Percentiles rank a stretch among this genome's conserved stretches.
Evolutionary conservation across 768 basidiomycete species (phyloP).

Genomic region (Stropharia rugosoannulata): DNA sequence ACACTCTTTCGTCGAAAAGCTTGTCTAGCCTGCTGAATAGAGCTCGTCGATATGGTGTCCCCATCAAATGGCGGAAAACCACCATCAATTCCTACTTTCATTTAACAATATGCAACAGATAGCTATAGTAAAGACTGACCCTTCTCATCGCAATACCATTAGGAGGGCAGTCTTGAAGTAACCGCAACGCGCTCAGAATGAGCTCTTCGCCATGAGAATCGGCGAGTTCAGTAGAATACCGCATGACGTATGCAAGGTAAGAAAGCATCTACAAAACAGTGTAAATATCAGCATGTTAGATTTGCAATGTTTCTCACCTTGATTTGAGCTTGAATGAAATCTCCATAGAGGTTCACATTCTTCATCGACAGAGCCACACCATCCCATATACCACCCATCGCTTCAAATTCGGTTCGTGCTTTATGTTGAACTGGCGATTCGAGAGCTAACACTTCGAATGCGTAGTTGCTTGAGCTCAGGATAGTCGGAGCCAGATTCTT

Average conservation of each 20-base stretch:
- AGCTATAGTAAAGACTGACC: slow-evolving; percentile 36
- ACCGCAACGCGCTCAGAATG: slow-evolving; percentile 76
- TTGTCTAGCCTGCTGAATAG: slow-evolving; percentile 85
- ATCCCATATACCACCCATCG: slow-evolving; percentile 79
- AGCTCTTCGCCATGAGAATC: slow-evolving; percentile 80
- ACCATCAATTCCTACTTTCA: slow-evolving; percentile 79
- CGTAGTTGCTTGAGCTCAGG: slow-evolving; percentile 69
- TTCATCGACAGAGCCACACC: slow-evolving; percentile 77
- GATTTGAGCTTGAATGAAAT: slow-evolving; percentile 86
- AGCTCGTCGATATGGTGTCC: slow-evolving; percentile 72
- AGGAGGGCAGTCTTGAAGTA: slow-evolving; percentile 91
- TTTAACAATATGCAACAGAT: slow-evolving; percentile 4
- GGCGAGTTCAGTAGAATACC: slow-evolving; percentile 56
- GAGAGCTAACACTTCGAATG: slow-evolving; percentile 74
- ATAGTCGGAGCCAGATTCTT: slow-evolving; percentile 61
- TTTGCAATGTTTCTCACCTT: slow-evolving; percentile 55
- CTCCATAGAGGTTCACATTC: slow-evolving; percentile 73
- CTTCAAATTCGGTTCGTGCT: slow-evolving; percentile 76
- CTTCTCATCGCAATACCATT: slow-evolving; percentile 81
- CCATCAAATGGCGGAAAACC: slow-evolving; percentile 87
- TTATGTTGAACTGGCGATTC: slow-evolving; percentile 81
- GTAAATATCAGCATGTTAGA: neutral
- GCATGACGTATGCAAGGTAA: slow-evolving; percentile 86
- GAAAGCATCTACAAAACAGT: slow-evolving; percentile 70
- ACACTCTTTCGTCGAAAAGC: slow-evolving; percentile 85